Conservation (phyloP, 2,329 filamentous ascomycete species). For the Incumbomyces lentus region DNA sequence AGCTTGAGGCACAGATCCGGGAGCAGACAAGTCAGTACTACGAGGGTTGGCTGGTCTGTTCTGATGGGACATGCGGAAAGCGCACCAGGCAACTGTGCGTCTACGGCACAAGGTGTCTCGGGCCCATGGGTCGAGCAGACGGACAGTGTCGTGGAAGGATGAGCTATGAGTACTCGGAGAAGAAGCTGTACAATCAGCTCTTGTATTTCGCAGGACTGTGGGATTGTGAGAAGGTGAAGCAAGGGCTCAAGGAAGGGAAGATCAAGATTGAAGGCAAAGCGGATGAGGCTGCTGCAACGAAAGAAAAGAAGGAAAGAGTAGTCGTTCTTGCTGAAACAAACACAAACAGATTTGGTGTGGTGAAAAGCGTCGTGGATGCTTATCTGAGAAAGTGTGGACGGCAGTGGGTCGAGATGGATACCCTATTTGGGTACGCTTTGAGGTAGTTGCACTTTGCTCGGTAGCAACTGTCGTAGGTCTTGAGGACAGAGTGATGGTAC, state of each 20-base stretch:
- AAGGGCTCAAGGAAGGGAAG: slow-evolving; percentile 39
- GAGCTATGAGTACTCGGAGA: slow-evolving; percentile 78
- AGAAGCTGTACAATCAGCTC: slow-evolving; percentile 88
- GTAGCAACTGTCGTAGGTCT: too few relatives aligned
- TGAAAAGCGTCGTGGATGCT: slow-evolving; percentile 66
- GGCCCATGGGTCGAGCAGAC: slow-evolving; percentile 70
- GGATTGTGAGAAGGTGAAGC: slow-evolving; percentile 74
- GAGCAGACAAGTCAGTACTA: slow-evolving; percentile 75
- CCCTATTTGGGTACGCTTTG: slow-evolving; percentile 56
- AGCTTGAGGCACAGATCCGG: slow-evolving; percentile 77
- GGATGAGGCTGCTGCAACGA: slow-evolving; percentile 28
- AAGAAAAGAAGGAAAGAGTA: slow-evolving; percentile 54
- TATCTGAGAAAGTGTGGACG: slow-evolving; percentile 84
- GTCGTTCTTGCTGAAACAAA: slow-evolving; percentile 71
- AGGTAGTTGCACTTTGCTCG: slow-evolving; percentile 6
- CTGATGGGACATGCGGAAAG: slow-evolving; percentile 76
- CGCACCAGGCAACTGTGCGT: slow-evolving; percentile 88
- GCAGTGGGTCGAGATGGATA: slow-evolving; percentile 91
- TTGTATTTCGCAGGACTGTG: slow-evolving; percentile 77
- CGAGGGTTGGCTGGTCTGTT: slow-evolving; percentile 81
- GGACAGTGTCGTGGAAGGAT: slow-evolving; percentile 73
- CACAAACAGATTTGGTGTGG: slow-evolving; percentile 61
- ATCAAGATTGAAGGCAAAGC: slow-evolving; percentile 2
- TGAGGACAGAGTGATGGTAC: too few relatives aligned
- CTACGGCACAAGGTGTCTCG: slow-evolving; percentile 80